These are phyloP conservation scores for Taphrina flavorubra DNA, from an alignment of 1,139 yeast genomes.

Conservation along the genomic window DNA sequence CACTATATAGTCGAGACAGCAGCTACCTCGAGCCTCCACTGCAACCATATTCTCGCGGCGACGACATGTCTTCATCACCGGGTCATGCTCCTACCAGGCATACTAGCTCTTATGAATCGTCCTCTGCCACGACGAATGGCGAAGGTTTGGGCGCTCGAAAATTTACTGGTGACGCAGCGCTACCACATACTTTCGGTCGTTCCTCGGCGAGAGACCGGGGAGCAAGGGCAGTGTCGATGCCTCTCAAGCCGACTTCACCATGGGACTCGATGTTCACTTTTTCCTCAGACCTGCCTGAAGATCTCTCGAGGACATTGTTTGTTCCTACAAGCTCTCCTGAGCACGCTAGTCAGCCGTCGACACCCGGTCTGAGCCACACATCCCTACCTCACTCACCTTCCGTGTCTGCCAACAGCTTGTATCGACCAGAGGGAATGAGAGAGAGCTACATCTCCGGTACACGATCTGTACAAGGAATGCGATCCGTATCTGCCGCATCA, in stretches of 20 bases:
- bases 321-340: constrained; percentile 11
- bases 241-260: constrained; percentile 6
- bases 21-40: constrained; percentile 11
- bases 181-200: neutral
- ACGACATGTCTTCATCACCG: neutral
- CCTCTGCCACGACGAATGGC: neutral
- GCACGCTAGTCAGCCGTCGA: neutral
- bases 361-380: constrained; percentile 4
- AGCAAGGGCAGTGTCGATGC: constrained; percentile 25
- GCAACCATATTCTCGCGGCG: neutral
- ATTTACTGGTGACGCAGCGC: constrained; percentile 5
- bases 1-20: constrained; percentile 24
- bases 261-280: constrained; percentile 28
- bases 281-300: constrained; percentile 28
- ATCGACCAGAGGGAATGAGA: constrained; percentile 10
- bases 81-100: neutral
- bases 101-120: neutral
- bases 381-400: constrained; percentile 6
- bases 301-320: constrained; percentile 11
- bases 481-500: neutral
- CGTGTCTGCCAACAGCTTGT: constrained; percentile 8
- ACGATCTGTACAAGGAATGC: neutral
- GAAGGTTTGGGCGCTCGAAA: neutral
- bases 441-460: constrained; percentile 20
- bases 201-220: constrained; percentile 1